These are phyloP conservation scores for Beauveria sp. DNA, from an alignment of 2,329 filamentous ascomycete species.

Conservation along the genomic window DNA sequence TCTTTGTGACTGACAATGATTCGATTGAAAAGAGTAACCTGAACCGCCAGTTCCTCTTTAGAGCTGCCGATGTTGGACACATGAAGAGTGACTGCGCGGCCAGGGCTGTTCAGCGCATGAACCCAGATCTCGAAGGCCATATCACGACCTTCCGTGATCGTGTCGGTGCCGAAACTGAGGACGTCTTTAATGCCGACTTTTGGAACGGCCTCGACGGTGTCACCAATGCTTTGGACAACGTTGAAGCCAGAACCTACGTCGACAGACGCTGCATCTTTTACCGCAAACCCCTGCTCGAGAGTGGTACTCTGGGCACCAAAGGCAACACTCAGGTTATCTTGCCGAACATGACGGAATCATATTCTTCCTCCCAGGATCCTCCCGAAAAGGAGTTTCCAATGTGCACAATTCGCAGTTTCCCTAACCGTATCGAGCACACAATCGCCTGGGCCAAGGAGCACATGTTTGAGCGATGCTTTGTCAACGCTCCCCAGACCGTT, in stretches of 20 bases:
- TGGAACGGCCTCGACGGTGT: slow-evolving; percentile 84
- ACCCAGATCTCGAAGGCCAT: slow-evolving; percentile 81
- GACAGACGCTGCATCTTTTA: slow-evolving; percentile 97
- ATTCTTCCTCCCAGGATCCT: slow-evolving; percentile 89
- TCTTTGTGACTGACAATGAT: slow-evolving; percentile 94
- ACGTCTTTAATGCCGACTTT: slow-evolving; percentile 89
- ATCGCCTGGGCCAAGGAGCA: slow-evolving; percentile 93
- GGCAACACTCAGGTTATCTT: slow-evolving; percentile 96
- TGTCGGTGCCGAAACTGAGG: slow-evolving; percentile 84
- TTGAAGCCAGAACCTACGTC: slow-evolving; percentile 93
- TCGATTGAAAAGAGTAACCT: slow-evolving; percentile 98
- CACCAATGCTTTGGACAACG: slow-evolving; percentile 95
- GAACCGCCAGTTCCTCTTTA: slow-evolving; percentile 94
- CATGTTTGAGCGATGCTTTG: slow-evolving; percentile 88
- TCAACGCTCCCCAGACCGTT: slow-evolving; percentile 86
- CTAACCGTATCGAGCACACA: slow-evolving; percentile 96
- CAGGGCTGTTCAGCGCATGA: slow-evolving; percentile 87
- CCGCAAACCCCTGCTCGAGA: slow-evolving; percentile 92
- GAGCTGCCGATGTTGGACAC: slow-evolving; percentile 84
- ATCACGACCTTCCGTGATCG: slow-evolving; percentile 82
- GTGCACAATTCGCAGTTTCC: slow-evolving; percentile 96
- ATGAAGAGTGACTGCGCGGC: slow-evolving; percentile 96
- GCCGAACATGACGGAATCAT: slow-evolving; percentile 87
- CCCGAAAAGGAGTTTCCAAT: slow-evolving; percentile 98
- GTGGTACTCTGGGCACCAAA: slow-evolving; percentile 96